Evolutionary conservation across 2,329 filamentous ascomycete species (phyloP), one percentile per base, ranked within the genome.

Genomic region (Rutstroemia sp.): DNA sequence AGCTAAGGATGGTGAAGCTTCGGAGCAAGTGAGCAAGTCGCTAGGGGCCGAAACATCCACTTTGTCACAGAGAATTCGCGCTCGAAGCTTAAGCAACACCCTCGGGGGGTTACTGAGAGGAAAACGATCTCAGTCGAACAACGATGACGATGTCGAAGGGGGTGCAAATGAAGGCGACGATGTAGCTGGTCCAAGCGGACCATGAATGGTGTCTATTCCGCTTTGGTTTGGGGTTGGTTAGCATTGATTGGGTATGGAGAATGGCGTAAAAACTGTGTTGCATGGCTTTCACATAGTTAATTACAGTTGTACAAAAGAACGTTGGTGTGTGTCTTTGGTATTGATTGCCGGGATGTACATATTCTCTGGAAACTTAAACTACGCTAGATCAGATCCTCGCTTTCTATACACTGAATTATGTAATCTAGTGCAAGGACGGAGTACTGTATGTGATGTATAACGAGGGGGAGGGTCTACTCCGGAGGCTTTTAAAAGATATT

Each of bases 21-120:
- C 27, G 16, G 45, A 55, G 41, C 48, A 60, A 27, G 25, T 61
- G 8, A 64, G 62, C 47, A 62, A 62, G 50, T 63, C 64, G 25
- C 48, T 63, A n/a, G 59, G 45, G 14, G 57, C 53, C 10, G 62
- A 61, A 38, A 57, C 52, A 3, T 47, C 30, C 16, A 51, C 49
- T 21, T 63, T 59, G 60, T 58, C 60, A 10, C 56, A 58, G 12
- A 52, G 63, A 39, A 64, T 64, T 7, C 56, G 67, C 61, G 58
- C 65, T 16, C 54, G 63, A 49, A 69, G 64, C 58, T 56, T 68
- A 38, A 69, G 66, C 50, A 67, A 65, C 45, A 68, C 66, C 1
- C 50, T 69, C 14, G 62, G 62, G 17, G 67, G 63, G 45, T 53
- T 68, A 7, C 61, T 69, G 2, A 65, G 62, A 53, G 58, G 62